These are phyloP conservation scores for Fusarium sp. DNA, from an alignment of 2,329 filamentous ascomycete genomes.

Conservation along the genomic window DNA sequence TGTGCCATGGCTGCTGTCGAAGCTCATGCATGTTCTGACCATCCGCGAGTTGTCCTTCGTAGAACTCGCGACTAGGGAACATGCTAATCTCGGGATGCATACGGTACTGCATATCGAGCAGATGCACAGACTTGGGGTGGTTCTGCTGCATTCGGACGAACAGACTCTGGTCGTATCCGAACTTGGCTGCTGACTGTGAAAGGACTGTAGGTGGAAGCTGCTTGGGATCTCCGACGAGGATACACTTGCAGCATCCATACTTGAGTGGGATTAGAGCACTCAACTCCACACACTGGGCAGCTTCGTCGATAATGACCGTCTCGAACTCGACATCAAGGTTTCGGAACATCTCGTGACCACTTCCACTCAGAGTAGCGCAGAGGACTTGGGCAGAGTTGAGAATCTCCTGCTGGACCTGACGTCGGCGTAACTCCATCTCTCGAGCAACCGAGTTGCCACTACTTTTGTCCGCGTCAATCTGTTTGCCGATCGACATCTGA, in stretches of 20 bases:
- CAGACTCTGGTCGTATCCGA: conserved; percentile 96
- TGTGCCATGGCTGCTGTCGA: conserved; percentile 87
- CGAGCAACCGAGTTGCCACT: conserved; percentile 84
- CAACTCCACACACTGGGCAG: conserved; percentile 96
- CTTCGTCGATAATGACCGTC: conserved; percentile 98
- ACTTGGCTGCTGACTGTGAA: conserved; percentile 90
- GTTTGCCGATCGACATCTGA: conserved; percentile 78
- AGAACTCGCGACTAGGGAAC: conserved; percentile 93
- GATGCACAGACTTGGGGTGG: conserved; percentile 86
- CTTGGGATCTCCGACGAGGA: conserved; percentile 97
- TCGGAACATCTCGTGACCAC: conserved; percentile 97
- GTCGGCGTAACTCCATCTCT: conserved; percentile 86
- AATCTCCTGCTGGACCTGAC: conserved; percentile 89
- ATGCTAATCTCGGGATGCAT: conserved; percentile 98
- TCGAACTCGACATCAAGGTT: conserved; percentile 96
- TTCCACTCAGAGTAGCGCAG: conserved; percentile 94
- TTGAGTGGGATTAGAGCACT: conserved; percentile 97
- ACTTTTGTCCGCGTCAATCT: conserved; percentile 90
- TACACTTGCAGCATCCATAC: conserved; percentile 96
- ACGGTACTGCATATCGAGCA: conserved; percentile 97
- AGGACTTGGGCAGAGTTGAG: conserved; percentile 92
- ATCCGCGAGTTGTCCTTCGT: conserved; percentile 87
- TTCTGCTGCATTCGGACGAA: conserved; percentile 99
- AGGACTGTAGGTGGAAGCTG: conserved; percentile 96
- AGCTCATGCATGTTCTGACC: conserved; percentile 84